These are phyloP conservation scores for sunflower (Helianthus annuus) DNA, from an alignment of 129 eudicot genomes.

Conservation along the genomic window DNA sequence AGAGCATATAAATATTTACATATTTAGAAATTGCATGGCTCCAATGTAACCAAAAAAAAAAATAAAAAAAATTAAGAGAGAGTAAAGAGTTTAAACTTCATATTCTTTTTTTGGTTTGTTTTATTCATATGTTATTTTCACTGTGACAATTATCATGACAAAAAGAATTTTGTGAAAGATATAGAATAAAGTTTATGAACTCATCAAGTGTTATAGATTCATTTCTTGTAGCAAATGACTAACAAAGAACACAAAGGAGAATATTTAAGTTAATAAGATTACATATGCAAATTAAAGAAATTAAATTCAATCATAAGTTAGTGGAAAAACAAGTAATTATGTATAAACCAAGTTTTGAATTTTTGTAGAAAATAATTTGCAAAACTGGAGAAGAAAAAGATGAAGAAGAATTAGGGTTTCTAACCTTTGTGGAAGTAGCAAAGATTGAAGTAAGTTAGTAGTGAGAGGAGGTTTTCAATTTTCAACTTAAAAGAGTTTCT, in stretches of 20 bases:
- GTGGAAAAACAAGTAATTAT: background rate
- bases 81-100: constrained; percentile 26
- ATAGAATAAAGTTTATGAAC: background rate
- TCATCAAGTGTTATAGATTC: background rate
- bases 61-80: constrained; percentile 1
- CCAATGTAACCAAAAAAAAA: constrained; percentile 25
- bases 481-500: constrained; percentile 25
- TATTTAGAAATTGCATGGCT: constrained; percentile 34
- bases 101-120: constrained; percentile 43
- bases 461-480: constrained; percentile 20
- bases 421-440: constrained; percentile 32
- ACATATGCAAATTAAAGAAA: background rate
- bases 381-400: constrained; percentile 19
- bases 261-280: background rate
- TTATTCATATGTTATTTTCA: constrained; percentile 23
- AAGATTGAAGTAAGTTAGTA: constrained; percentile 30
- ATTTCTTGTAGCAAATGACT: constrained; percentile 9
- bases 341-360: constrained; percentile 8
- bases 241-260: background rate
- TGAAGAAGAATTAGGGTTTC: constrained; percentile 30
- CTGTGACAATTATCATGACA: constrained; percentile 7
- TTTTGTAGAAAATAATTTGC: constrained; percentile 26
- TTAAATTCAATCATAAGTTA: constrained; percentile 1
- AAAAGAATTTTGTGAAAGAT: too few species aligned
- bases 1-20: constrained; percentile 15